Base-by-base conservation (phyloP, 441 rosid species). In the Erodium texanum region DNA sequence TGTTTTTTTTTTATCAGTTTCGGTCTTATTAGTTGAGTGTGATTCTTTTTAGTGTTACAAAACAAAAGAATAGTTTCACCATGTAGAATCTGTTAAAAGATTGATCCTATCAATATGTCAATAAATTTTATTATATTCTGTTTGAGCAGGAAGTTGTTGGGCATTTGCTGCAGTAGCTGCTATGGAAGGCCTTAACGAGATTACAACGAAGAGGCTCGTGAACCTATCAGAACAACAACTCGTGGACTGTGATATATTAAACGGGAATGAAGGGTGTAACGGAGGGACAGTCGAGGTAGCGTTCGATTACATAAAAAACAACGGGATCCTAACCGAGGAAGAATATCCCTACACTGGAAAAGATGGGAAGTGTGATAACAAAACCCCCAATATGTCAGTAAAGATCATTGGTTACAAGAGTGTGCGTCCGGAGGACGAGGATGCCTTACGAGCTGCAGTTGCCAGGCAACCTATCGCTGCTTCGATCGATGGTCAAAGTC, bases 111-210 rank as follows among this genome's bases (percentile, higher is more conserved):
- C n/a, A n/a, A n/a, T n/a, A n/a, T n/a, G n/a, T n/a, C n/a, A n/a
- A n/a, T n/a, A n/a, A n/a, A n/a, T n/a, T n/a, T n/a, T n/a, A n/a
- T n/a, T n/a, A n/a, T n/a, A n/a, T n/a, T n/a, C n/a, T n/a, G n/a
- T n/a, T n/a, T n/a, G n/a, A n/a, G 7, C 59, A 54, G 62, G 62
- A 20, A 56, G 62, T 18, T 56, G 62, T 56, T 56, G 62, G 62
- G 62, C 62, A 14, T 56, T 56, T 20, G 22, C 62, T 19, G 62
- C 62, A 8, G 24, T 20, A 56, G 24, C 62, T 0, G 24, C 62
- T 3, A 14, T 20, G 24, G 62, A 56, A 56, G 62, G 24, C 5
- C 62, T 56, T 0, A 19, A 8, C 62, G 14, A 56, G 62, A 56
- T 56, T 20, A 56, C 8, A 22, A 56, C 62, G 11, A 56, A 20